Evolutionary conservation across 1,284 basidiomycete species (phyloP).

Genomic region (Sphaerobolus stellatus): DNA sequence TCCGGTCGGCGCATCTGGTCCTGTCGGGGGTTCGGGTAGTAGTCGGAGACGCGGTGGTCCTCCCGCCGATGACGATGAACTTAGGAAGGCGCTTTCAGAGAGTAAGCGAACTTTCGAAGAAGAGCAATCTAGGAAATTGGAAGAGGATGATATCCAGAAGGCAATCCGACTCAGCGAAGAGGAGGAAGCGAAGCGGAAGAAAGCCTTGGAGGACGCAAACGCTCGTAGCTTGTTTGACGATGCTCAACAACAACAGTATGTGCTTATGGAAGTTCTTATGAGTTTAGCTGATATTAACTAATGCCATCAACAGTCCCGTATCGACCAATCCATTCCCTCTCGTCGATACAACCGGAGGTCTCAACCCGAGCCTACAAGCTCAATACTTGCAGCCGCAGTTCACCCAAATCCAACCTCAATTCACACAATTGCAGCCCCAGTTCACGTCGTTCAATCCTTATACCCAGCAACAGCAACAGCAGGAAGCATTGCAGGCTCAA

Average conservation of each 20-base stretch:
- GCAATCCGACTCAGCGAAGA: slow-evolving; percentile 86
- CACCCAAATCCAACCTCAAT: slow-evolving; percentile 52
- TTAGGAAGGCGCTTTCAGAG: slow-evolving; percentile 81
- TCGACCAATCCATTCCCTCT: slow-evolving; percentile 65
- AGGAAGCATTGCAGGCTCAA: slow-evolving; percentile 70
- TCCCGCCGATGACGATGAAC: slow-evolving; percentile 75
- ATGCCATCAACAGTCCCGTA: slow-evolving; percentile 34
- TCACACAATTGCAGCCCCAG: slow-evolving; percentile 68
- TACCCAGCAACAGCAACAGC: slow-evolving; percentile 86
- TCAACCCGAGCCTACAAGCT: too few relatives aligned
- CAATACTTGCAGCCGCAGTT: slow-evolving; percentile 56
- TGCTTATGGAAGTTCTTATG: slow-evolving; percentile 21
- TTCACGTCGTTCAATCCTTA: slow-evolving; percentile 95
- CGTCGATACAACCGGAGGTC: slow-evolving; percentile 59
- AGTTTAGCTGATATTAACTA: slow-evolving; percentile 7
- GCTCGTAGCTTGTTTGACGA: slow-evolving; percentile 85
- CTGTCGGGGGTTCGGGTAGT: slow-evolving; percentile 38
- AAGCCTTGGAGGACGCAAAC: slow-evolving; percentile 74
- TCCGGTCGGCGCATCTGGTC: slow-evolving; percentile 42
- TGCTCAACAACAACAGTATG: slow-evolving; percentile 60
- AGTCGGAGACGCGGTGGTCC: slow-evolving; percentile 25
- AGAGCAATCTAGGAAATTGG: slow-evolving; percentile 65
- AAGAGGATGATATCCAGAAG: slow-evolving; percentile 78
- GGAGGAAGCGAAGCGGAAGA: slow-evolving; percentile 74
- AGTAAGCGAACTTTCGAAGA: slow-evolving; percentile 78